phyloP scores from a whole-genome alignment of 2,329 filamentous ascomycete species.

The Fusarium annulatum region DNA sequence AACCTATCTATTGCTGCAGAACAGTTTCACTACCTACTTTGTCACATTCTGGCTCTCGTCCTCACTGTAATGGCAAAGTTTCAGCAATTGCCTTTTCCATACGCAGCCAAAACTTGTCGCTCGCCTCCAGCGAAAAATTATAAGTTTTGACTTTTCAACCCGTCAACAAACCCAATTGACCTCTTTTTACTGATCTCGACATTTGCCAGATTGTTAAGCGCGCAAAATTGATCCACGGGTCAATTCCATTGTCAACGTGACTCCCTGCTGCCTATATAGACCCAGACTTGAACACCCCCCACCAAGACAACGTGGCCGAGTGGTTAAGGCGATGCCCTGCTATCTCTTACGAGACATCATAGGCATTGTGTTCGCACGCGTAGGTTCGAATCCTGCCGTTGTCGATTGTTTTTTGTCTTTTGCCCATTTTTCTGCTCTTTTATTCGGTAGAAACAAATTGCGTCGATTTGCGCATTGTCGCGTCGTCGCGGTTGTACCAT shows the following conservation, averaged over 20 bases:
- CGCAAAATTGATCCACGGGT: rapidly evolving
- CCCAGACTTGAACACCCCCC: rapidly evolving
- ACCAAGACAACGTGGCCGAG: constrained; percentile 28
- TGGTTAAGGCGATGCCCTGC: constrained; percentile 35
- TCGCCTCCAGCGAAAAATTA: rapidly evolving
- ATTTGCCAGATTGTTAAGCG: not conserved
- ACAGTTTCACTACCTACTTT: not conserved
- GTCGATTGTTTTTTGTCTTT: constrained; percentile 2
- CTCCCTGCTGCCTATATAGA: not conserved
- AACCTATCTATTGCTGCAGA: rapidly evolving
- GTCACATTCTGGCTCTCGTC: rapidly evolving
- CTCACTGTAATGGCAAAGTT: rapidly evolving
- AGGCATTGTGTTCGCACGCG: constrained; percentile 35
- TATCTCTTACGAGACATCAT: constrained; percentile 25
- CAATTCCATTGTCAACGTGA: rapidly evolving
- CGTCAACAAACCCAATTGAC: rapidly evolving
- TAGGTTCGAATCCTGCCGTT: constrained; percentile 35
- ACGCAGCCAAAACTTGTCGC: rapidly evolving
- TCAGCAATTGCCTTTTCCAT: rapidly evolving
- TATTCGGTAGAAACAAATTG: rapidly evolving
- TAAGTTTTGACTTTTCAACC: rapidly evolving
- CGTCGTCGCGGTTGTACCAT: not conserved
- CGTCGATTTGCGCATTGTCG: not conserved
- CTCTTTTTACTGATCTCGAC: too few relatives aligned
- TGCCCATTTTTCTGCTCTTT: rapidly evolving